Base-by-base conservation (phyloP, 164 flowering plant species). In the Litsea cubeba region DNA sequence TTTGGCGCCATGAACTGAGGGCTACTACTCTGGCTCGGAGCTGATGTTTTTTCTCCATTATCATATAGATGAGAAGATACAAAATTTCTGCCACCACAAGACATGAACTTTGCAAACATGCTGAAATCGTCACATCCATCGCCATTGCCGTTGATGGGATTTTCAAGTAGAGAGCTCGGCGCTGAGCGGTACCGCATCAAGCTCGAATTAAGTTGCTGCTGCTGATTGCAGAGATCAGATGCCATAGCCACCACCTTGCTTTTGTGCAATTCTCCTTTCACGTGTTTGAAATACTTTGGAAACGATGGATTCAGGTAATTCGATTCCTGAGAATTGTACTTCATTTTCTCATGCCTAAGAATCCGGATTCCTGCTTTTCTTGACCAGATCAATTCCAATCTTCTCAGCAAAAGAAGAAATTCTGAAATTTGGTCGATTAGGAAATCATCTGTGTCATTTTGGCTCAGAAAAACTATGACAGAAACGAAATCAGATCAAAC, bases 121-220 rank as follows among this genome's bases (percentile, higher is more conserved):
- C 67, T 75, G 71, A 79, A 82, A 8, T 77, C 80, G 1, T 81
- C 79, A 17, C 70, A 64, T 20, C 65, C 22, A 17, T 66, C 49
- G 28, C 49, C 70, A 2, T 66, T 68, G 12, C 72, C 78, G 26
- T 69, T 78, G 12, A 79, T 63, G 22, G 72, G 74, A 51, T 70
- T 77, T 3, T 85, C 83, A 15, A 85, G 67, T 20, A 85, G 76
- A 14, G 87, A 77, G 75, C 87, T 82, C 24, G 91, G 88, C 7
- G 88, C 87, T 11, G 88, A 87, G 5, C 81, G 82, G 46, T 79
- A 83, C 30, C 88, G 81, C 78, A 71, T 75, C 69, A 84, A 75
- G 23, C 84, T 79, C 7, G 81, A 75, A 58, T 64, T 77, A 69
- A 66, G 46, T 35, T 66, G 50, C n/a, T 28, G 46, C n/a, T 26